These are phyloP conservation scores for Crithidia expoeki DNA, from an alignment of 208 protist species.

Conservation along the genomic window DNA sequence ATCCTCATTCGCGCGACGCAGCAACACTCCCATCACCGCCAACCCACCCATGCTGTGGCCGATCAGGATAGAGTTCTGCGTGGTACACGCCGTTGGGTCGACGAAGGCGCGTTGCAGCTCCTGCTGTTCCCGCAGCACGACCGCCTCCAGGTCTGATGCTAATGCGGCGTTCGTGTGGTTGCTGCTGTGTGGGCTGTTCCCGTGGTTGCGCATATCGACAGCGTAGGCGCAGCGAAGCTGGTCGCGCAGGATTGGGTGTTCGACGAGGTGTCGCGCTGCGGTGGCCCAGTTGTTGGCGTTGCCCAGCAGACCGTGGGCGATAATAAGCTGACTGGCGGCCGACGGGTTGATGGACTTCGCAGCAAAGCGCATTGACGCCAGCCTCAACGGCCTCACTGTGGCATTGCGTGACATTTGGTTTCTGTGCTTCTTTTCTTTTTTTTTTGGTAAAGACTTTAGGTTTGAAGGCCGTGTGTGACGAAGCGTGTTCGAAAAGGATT, in stretches of 20 bases:
- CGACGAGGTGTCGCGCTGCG: slow-evolving; percentile 40
- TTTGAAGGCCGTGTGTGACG: no score
- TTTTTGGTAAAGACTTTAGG: background rate
- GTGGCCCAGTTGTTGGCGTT: slow-evolving; percentile 83
- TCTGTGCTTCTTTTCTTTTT: background rate
- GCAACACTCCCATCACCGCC: slow-evolving; percentile 65
- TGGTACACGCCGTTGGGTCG: slow-evolving; percentile 11
- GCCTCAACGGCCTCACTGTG: slow-evolving; percentile 21
- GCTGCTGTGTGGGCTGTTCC: slow-evolving; percentile 59
- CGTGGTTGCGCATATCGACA: slow-evolving; percentile 90
- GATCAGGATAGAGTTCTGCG: slow-evolving; percentile 55
- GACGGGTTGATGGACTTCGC: slow-evolving; percentile 24
- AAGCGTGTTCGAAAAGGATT: no score
- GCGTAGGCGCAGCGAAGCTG: slow-evolving; percentile 48
- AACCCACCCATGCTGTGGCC: slow-evolving; percentile 92
- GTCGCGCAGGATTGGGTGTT: slow-evolving; percentile 43
- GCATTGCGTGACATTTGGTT: background rate
- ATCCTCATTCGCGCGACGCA: slow-evolving; percentile 78
- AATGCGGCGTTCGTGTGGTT: slow-evolving; percentile 69
- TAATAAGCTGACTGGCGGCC: slow-evolving; percentile 49
- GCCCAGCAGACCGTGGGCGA: slow-evolving; percentile 81
- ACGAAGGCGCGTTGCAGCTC: slow-evolving; percentile 20
- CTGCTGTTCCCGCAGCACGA: slow-evolving; percentile 51
- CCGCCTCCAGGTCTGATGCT: slow-evolving; percentile 72
- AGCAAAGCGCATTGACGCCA: slow-evolving; percentile 35